A percentile compares a stretch with the other conserved stretches of the same genome.
Conservation (phyloP, 305 asterid genomes). For the Fraxinus sp. region DNA sequence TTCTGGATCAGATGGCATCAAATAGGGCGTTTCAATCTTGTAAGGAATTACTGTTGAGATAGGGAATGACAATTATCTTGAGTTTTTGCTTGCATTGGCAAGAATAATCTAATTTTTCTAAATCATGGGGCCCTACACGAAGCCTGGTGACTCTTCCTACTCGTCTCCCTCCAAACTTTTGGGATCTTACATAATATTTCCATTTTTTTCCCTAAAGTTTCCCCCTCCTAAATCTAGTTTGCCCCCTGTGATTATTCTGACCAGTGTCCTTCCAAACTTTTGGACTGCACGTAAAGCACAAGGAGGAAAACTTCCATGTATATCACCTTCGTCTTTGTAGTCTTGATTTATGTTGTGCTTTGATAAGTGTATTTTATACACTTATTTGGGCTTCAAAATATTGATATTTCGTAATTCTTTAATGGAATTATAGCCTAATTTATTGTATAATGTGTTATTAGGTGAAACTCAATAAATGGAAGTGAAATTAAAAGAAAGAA, state of each 20-base stretch:
- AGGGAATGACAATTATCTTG: not conserved
- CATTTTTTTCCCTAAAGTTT: not conserved
- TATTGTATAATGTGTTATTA: no score
- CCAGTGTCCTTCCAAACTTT: not conserved
- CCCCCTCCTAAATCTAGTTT: not conserved
- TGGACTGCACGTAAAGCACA: not conserved
- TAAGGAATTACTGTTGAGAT: not conserved
- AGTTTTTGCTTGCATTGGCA: not conserved
- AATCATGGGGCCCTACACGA: not conserved
- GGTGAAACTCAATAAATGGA: no score
- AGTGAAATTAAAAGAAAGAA: no score
- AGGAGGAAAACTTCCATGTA: not conserved
- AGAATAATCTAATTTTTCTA: not conserved
- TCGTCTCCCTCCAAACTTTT: not conserved
- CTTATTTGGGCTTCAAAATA: no score
- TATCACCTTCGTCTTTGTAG: not conserved
- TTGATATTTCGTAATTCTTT: no score
- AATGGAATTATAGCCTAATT: no score
- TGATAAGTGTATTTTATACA: no score
- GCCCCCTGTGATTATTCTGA: not conserved
- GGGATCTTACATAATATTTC: not conserved
- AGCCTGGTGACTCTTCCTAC: not conserved
- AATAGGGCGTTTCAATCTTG: not conserved
- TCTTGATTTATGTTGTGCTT: not conserved
- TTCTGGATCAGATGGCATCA: not conserved